Evolutionary conservation across 148 eudicot genomes (phyloP), one percentile per base, ranked within the genome.

Genomic region (Pharnaceum exiguum): DNA sequence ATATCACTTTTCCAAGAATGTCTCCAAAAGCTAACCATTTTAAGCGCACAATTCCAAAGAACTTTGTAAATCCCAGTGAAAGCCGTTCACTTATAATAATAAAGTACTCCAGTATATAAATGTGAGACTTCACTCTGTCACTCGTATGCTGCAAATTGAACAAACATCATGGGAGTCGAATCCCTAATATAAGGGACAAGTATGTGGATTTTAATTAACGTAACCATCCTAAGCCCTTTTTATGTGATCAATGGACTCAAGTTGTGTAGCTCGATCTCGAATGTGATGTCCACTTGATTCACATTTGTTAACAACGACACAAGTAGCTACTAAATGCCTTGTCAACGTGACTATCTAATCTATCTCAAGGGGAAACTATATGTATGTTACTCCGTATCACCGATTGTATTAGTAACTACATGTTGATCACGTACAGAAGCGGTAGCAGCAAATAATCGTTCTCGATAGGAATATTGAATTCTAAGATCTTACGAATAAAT

Each of bases 1-100:
- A 31, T 51, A 51, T 51, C 45, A 31, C 46, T 51, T 67, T 67
- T 59, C 71, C 71, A 67, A 67, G 65, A 67, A 67, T 67, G 71
- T 67, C 65, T 25, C 71, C 65, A 67, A 67, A 67, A 67, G 71
- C 16, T 67, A 67, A 51, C 59, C 26, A 26, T 30, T 22, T 3
- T 57, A 21, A 1, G 48, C 70, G n/a, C 58, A 49, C 23, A 51
- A 26, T 42, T 51, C 51, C 18, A 60, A 24, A 32, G 15, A 17
- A 25, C 24, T 31, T 67, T 59, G 64, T 42, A 50, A 67, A 67
- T 58, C 71, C 71, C 71, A 67, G 58, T 67, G 59, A 67, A 67
- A 57, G 33, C 0, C 21, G 16, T 24, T 32, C 6, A 37, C 29
- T 48, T 9, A n/a, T 21, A 8, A 31, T 1, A 39, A 28, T 26